phyloP scores from a whole-genome alignment of 352 stramenopile genomes.

The Phytopythium litorale region DNA sequence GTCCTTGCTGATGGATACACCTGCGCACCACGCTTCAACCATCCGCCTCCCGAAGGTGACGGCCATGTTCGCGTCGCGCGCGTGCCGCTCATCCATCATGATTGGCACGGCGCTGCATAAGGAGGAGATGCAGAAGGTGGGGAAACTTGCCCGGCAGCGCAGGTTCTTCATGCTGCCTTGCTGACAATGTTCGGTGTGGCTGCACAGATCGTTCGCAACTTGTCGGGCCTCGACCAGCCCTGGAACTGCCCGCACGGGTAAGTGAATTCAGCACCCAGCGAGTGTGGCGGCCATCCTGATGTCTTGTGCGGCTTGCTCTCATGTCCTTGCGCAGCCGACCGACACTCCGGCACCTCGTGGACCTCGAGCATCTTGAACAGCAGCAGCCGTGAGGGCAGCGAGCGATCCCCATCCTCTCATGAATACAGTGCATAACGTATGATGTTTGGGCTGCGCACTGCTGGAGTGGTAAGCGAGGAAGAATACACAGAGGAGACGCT shows the following conservation, averaged over 20 bases:
- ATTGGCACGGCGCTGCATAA: conserved; percentile 92
- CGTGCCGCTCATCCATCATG: conserved; percentile 96
- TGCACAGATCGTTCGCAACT: conserved; percentile 78
- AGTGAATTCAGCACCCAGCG: background rate
- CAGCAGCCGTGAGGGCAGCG: background rate
- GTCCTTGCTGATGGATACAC: conserved; percentile 71
- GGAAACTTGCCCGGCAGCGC: background rate
- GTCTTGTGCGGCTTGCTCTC: background rate
- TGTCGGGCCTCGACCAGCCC: conserved; percentile 89
- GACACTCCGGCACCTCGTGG: conserved; percentile 73
- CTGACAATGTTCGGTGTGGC: background rate
- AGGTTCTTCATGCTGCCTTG: background rate
- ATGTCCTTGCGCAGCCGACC: conserved; percentile 33
- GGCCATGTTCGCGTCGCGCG: conserved; percentile 95
- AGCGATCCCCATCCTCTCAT: background rate
- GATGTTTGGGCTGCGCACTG: no score
- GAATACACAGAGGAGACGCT: no score
- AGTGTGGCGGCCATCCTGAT: background rate
- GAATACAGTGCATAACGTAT: background rate
- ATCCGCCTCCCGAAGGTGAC: conserved; percentile 93
- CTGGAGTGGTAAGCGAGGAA: no score
- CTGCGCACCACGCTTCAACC: conserved; percentile 33
- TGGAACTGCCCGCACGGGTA: conserved; percentile 96
- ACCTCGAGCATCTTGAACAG: conserved; percentile 41
- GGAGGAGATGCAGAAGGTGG: conserved; percentile 91